Evolutionary conservation across 2,329 filamentous ascomycete species (phyloP).

Genomic region (Furcasterigmium furcatum): DNA sequence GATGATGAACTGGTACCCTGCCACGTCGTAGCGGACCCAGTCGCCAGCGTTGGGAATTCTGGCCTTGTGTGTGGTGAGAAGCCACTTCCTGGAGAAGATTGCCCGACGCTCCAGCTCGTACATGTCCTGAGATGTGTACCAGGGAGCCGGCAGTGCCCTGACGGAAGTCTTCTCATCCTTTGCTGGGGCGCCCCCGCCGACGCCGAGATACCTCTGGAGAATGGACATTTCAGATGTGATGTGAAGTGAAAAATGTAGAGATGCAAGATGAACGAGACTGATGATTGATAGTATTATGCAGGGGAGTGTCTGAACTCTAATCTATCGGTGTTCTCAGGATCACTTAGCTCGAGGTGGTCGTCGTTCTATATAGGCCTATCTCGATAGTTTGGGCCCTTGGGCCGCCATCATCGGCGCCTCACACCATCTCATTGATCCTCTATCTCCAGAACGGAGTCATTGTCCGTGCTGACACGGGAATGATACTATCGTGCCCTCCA

Average conservation of each 20-base stretch:
- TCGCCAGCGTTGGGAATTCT: slow-evolving; percentile 50
- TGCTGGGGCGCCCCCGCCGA: slow-evolving; percentile 18
- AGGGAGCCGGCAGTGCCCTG: slow-evolving; percentile 42
- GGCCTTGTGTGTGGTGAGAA: slow-evolving; percentile 49
- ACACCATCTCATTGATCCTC: neutral
- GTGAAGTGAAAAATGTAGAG: neutral
- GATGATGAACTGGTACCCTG: slow-evolving; percentile 51
- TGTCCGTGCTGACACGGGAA: too few species aligned
- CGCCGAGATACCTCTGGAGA: slow-evolving; percentile 33
- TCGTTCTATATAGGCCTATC: slow-evolving; percentile 11
- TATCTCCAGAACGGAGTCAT: neutral
- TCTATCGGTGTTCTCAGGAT: too few species aligned
- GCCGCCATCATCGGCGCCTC: neutral
- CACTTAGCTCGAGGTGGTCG: too few species aligned
- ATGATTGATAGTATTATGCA: too few species aligned
- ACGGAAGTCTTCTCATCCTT: slow-evolving; percentile 22
- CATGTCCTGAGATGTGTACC: slow-evolving; percentile 51
- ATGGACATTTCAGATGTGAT: slow-evolving; percentile 18
- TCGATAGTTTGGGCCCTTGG: neutral
- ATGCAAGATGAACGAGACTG: neutral
- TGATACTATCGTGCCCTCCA: neutral
- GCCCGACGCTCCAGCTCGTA: slow-evolving; percentile 54
- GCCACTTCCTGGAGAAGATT: slow-evolving; percentile 56
- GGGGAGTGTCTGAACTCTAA: too few species aligned
- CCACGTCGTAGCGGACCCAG: slow-evolving; percentile 52